phyloP scores from a whole-genome alignment of 202 grass and related monocot genomes.

The Hordeum pubiflorum region DNA sequence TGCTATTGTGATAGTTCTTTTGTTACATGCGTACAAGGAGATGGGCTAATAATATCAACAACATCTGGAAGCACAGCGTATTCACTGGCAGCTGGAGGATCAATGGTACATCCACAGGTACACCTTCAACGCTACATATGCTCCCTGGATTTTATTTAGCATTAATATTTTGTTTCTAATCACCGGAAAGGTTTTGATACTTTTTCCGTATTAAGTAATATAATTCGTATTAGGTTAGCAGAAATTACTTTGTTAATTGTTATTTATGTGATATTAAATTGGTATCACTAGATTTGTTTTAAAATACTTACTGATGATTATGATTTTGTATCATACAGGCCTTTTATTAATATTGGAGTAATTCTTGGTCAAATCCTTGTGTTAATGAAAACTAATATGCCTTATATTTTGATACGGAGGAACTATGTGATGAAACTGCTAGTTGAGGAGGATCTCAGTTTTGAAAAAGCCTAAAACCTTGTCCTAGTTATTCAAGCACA shows the following conservation, averaged over 20 bases:
- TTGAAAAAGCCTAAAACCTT: neutral
- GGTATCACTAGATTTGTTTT: neutral
- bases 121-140: neutral
- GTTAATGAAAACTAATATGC: neutral
- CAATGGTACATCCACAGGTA: slow-evolving; percentile 99
- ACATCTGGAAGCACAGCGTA: slow-evolving; percentile 97
- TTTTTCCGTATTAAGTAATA: neutral
- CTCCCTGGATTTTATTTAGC: slow-evolving; percentile 9
- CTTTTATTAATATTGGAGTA: neutral
- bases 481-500: neutral
- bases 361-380: neutral
- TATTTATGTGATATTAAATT: too few relatives aligned
- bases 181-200: neutral
- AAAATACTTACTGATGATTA: neutral
- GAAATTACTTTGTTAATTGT: too few relatives aligned
- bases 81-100: slow-evolving; percentile 92
- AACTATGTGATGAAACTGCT: neutral
- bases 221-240: too few relatives aligned
- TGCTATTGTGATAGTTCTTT: slow-evolving; percentile 91
- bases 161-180: neutral
- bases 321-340: neutral
- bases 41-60: slow-evolving; percentile 83
- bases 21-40: slow-evolving; percentile 89
- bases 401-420: too few relatives aligned
- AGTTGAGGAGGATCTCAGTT: neutral